Evolutionary conservation across 1,139 yeast genomes (phyloP), one percentile per base, ranked within the genome.

Genomic region (Debaryomyces psychrophilus): DNA sequence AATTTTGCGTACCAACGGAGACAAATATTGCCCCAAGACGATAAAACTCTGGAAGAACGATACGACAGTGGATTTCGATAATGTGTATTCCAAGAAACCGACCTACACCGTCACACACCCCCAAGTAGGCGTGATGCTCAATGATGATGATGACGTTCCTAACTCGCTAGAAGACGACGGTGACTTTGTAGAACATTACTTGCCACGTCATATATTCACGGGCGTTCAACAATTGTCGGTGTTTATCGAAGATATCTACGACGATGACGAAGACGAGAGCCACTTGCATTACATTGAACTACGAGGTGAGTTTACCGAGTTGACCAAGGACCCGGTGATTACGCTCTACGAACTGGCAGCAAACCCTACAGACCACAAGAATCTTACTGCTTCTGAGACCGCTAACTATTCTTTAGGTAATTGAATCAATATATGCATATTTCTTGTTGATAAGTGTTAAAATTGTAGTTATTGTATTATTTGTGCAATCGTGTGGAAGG

Each of bases 311-410:
- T 84, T 75, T 62, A 77, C 85, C 4, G 82, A 81, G 46, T 65
- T 83, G 50, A 68, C 72, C 43, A 79, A 76, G 56, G 89, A 81
- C 48, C 96, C 96, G 0, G 83, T 88, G 15, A 77, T 86, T 17
- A 76, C 96, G 1, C 60, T 87, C 23, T 92, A 92, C 64, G 98
- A 92, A 64, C 82, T 90, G 50, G 96, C 97, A 1, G 95, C 98
- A 5, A 90, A 90, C 60, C 97, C 97, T 0, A 82, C 86, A 2
- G 97, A 92, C 61, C 97, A 92, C 65, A 83, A 84, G 59, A 80
- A 73, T 52, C 46, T 77, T 37, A 25, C 38, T 3, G 33, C 41
- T 17, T 7, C 29, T 9, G 37, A 37, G 22, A 9, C 43, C 7
- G 3, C 42, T 5, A 33, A 35, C 26, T 26, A 31, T 33, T 44